A percentile compares a stretch with the other conserved stretches of the same genome.
Conservation (phyloP, 345 rosid genomes). For the Brassica carinata region DNA sequence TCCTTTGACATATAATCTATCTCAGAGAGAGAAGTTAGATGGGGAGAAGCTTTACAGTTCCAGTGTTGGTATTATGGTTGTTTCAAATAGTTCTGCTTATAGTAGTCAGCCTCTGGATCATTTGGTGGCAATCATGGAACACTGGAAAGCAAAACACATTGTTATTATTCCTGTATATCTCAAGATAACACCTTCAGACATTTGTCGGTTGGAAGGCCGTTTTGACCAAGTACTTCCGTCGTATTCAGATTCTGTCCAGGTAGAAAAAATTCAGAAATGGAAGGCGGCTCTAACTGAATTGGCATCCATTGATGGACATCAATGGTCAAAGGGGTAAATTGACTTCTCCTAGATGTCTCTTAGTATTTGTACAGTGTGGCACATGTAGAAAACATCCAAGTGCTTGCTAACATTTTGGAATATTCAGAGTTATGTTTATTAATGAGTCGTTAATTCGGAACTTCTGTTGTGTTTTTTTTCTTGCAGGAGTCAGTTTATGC, state of each 20-base stretch:
- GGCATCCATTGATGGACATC: slow-evolving; percentile 6
- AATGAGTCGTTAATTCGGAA: neutral
- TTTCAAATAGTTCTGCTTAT: neutral
- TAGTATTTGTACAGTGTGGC: neutral
- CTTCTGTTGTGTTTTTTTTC: neutral
- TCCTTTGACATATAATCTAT: slow-evolving; percentile 25
- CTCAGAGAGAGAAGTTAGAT: neutral
- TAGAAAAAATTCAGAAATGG: slow-evolving; percentile 18
- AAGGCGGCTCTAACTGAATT: slow-evolving; percentile 5
- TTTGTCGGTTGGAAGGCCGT: slow-evolving; percentile 1
- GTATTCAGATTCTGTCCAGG: neutral
- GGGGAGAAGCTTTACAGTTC: neutral
- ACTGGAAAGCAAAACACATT: slow-evolving; percentile 1
- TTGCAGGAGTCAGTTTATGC: neutral
- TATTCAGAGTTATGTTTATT: neutral
- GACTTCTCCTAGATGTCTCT: neutral
- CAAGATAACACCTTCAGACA: slow-evolving; percentile 27
- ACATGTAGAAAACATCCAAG: neutral
- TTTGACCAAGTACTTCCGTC: slow-evolving; percentile 1
- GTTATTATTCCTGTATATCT: slow-evolving; percentile 19
- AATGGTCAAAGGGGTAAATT: slow-evolving; percentile 25
- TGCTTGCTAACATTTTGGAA: neutral
- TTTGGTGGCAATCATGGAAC: slow-evolving; percentile 10
- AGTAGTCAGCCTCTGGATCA: slow-evolving; percentile 7
- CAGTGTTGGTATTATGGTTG: slow-evolving; percentile 25